Evolutionary conservation across 139 green algal genomes (phyloP).

Genomic region (Haematococcus sp.): DNA sequence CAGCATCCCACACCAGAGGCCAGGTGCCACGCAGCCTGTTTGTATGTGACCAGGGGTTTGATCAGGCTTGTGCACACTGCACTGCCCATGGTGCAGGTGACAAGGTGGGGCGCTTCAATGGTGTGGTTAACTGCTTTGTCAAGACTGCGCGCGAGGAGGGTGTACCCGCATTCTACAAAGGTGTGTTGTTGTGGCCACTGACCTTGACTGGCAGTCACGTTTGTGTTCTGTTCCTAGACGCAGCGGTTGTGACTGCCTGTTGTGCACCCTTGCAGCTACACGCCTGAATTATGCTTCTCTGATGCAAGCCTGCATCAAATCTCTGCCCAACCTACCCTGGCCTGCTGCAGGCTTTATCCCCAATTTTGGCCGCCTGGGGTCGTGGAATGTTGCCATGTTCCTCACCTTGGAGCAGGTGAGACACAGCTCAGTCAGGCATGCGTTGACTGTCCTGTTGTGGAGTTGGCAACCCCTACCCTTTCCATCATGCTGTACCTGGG

Average conservation of each 20-base stretch:
- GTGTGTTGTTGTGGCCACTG: background rate
- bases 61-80: no score
- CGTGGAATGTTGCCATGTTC: constrained; percentile 98
- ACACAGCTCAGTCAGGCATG: background rate
- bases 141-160: constrained; percentile 88
- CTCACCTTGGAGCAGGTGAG: constrained; percentile 87
- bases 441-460: background rate
- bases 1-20: no score
- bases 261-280: no score
- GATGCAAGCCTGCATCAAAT: background rate
- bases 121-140: constrained; percentile 91
- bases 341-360: constrained; percentile 73
- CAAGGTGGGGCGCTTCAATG: constrained; percentile 63
- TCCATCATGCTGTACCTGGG: no score
- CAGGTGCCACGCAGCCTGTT: no score
- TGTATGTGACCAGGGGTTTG: no score
- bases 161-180: constrained; percentile 94
- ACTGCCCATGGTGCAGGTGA: constrained; percentile 61
- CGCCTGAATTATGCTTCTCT: no score
- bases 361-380: constrained; percentile 87
- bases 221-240: no score
- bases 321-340: no score
- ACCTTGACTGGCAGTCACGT: no score
- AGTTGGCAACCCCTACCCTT: no score
- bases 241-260: no score